phyloP scores from a whole-genome alignment of 768 basidiomycete genomes.

The Collybiopsis confluens region DNA sequence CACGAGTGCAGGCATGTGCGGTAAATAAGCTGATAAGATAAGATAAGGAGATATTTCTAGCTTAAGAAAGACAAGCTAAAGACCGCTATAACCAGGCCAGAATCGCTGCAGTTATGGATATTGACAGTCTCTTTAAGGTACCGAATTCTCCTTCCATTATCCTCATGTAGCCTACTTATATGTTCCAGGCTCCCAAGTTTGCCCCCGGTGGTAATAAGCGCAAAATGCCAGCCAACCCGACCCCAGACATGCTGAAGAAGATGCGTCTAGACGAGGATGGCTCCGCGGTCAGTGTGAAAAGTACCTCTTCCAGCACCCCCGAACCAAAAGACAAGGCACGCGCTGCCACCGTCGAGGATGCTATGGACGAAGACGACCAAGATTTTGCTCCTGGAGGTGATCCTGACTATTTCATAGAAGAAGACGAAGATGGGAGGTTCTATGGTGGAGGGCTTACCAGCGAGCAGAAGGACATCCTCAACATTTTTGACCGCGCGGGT shows the following conservation, averaged over 20 bases:
- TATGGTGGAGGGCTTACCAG: conserved; percentile 90
- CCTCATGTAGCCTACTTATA: neutral
- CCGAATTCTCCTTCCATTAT: neutral
- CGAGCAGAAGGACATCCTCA: conserved; percentile 93
- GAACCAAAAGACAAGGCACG: conserved; percentile 29
- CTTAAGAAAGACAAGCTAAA: too few relatives aligned
- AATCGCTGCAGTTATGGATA: conserved; percentile 38
- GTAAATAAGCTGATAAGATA: neutral
- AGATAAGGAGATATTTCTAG: too few relatives aligned
- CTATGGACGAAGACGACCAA: conserved; percentile 26
- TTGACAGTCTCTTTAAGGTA: conserved; percentile 52
- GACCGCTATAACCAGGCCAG: too few relatives aligned
- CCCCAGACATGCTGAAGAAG: conserved; percentile 79
- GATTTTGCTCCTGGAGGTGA: conserved; percentile 83
- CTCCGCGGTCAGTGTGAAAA: neutral
- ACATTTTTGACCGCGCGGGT: conserved; percentile 82
- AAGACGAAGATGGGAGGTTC: conserved; percentile 90
- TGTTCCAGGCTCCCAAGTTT: conserved; percentile 58
- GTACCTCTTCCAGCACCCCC: conserved; percentile 8
- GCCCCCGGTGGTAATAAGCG: conserved; percentile 63
- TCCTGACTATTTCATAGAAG: conserved; percentile 86
- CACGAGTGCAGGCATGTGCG: too few relatives aligned
- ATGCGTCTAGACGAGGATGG: conserved; percentile 52
- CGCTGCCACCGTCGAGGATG: conserved; percentile 58
- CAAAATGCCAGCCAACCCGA: conserved; percentile 71